Evolutionary conservation across 805 yeast genomes (phyloP).

Genomic region (Cyberlindnera americana): DNA sequence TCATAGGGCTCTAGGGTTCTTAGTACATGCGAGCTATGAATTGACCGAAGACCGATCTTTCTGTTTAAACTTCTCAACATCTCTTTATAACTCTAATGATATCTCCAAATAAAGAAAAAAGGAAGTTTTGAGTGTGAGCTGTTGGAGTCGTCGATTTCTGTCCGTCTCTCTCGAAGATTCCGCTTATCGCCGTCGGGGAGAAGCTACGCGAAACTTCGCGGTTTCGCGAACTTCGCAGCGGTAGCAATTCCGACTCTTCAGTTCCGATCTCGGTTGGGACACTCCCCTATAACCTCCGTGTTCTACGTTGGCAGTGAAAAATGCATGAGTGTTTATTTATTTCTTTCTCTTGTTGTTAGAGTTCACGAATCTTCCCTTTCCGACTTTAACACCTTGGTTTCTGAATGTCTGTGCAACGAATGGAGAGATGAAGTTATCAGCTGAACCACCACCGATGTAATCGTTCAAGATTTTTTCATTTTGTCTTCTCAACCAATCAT

Average conservation of each 20-base stretch:
- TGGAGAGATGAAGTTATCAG: conserved; percentile 86
- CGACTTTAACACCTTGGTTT: conserved; percentile 72
- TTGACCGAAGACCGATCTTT: neutral
- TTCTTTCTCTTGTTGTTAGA: conserved; percentile 45
- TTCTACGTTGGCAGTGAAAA: no score
- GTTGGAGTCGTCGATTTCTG: neutral
- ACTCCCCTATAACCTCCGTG: no score
- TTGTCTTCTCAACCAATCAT: conserved; percentile 80
- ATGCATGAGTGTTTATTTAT: conserved; percentile 1
- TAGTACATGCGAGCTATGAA: neutral
- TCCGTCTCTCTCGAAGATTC: no score
- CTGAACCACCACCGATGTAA: conserved; percentile 94
- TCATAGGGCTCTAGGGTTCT: conserved; percentile 9
- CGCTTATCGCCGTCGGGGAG: conserved; percentile 2
- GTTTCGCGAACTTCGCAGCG: no score
- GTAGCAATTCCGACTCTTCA: no score
- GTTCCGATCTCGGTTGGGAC: no score
- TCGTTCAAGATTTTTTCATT: conserved; percentile 82
- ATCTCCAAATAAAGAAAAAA: no score
- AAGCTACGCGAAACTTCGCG: no score
- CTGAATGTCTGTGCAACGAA: conserved; percentile 64
- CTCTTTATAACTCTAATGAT: no score
- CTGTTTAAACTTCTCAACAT: neutral
- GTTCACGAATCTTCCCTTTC: conserved; percentile 79
- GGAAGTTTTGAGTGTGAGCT: neutral